Evolutionary conservation across 805 yeast genomes (phyloP).

Genomic region (Ogataea nakhonphanomensis): DNA sequence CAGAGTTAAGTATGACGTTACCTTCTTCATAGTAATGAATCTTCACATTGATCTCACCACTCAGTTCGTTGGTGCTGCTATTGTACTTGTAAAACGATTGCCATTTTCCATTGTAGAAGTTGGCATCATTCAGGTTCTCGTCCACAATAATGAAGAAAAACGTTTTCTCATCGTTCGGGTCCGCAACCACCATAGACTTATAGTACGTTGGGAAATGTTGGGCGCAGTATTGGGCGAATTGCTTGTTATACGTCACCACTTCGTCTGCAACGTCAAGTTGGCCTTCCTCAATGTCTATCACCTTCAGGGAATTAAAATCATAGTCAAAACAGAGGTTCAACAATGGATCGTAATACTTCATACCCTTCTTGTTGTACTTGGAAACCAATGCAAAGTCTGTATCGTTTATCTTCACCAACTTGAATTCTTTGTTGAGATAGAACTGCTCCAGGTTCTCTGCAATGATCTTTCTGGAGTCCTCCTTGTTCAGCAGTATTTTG

Average conservation of each 20-base stretch:
- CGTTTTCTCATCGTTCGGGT: constrained; percentile 32
- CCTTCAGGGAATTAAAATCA: constrained; percentile 48
- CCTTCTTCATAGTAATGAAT: constrained; percentile 97
- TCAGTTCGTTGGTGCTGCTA: constrained; percentile 31
- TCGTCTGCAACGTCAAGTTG: constrained; percentile 21
- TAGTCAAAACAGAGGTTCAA: constrained; percentile 51
- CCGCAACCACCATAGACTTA: constrained; percentile 44
- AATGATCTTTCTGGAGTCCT: constrained; percentile 26
- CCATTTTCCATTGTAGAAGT: constrained; percentile 92
- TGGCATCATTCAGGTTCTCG: constrained; percentile 65
- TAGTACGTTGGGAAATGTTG: constrained; percentile 64
- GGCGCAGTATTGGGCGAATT: constrained; percentile 49
- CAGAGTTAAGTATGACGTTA: constrained; percentile 71
- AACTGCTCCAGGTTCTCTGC: constrained; percentile 25
- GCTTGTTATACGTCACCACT: constrained; percentile 16
- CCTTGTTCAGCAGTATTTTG: constrained; percentile 25
- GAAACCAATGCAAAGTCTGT: constrained; percentile 39
- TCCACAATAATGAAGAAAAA: constrained; percentile 58
- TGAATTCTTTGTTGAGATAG: constrained; percentile 29
- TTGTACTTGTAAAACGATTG: constrained; percentile 56
- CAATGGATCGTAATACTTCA: constrained; percentile 55
- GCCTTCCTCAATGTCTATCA: constrained; percentile 48
- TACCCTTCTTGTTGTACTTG: constrained; percentile 43
- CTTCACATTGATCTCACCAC: constrained; percentile 61
- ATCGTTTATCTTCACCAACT: constrained; percentile 29